Percentiles rank a stretch among this genome's conserved stretches.
Conservation (phyloP, 306 rosid genomes). For the Sicyos edulis region DNA sequence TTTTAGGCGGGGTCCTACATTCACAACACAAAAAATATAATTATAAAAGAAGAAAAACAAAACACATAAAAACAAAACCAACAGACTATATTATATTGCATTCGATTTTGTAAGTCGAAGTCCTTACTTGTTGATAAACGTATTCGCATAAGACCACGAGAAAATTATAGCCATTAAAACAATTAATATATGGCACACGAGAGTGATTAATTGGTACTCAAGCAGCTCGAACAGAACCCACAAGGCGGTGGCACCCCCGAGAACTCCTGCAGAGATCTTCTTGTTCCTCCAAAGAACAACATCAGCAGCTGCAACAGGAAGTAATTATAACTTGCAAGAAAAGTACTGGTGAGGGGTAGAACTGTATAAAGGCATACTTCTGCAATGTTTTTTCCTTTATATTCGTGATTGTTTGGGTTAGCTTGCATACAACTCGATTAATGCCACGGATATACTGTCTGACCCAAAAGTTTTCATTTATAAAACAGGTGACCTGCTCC, state of each 20-base stretch:
- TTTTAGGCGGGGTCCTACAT: conserved; percentile 51
- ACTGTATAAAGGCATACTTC: too few species aligned
- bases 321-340: conserved; percentile 21
- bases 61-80: conserved; percentile 23
- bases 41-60: neutral
- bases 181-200: conserved; percentile 63
- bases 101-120: neutral
- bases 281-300: conserved; percentile 80
- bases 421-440: too few species aligned
- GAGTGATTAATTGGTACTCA: conserved; percentile 62
- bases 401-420: too few species aligned
- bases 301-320: conserved; percentile 66
- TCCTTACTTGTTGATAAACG: conserved; percentile 69
- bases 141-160: conserved; percentile 66
- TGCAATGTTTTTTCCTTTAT: too few species aligned
- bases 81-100: conserved; percentile 2
- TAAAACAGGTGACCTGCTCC: too few species aligned
- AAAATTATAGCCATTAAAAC: conserved; percentile 41
- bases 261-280: conserved; percentile 51
- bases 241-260: conserved; percentile 60
- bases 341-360: neutral
- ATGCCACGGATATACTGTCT: too few species aligned
- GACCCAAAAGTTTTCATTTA: too few species aligned
- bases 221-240: conserved; percentile 73
- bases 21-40: conserved; percentile 6